A percentile compares a stretch with the other conserved stretches of the same genome.
Conservation (phyloP, 176 grass and related monocot genomes). For the Carex parvula region DNA sequence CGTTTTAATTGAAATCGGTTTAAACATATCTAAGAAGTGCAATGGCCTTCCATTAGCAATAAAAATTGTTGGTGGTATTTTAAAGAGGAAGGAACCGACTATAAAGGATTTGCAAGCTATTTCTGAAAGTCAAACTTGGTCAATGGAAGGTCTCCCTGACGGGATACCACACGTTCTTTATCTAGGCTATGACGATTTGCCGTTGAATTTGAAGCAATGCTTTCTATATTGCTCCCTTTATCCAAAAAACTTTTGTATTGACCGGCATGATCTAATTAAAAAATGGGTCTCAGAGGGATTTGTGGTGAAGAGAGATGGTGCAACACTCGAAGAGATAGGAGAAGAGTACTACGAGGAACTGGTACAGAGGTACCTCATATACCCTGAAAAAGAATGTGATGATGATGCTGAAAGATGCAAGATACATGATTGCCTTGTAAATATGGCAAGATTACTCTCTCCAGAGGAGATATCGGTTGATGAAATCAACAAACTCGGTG, state of each 20-base stretch:
- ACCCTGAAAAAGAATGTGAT: slow-evolving; percentile 10
- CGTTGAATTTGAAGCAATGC: slow-evolving; percentile 62
- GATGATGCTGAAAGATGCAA: slow-evolving; percentile 24
- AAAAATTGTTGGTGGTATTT: slow-evolving; percentile 41
- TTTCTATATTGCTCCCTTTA: slow-evolving; percentile 73
- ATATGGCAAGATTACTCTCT: slow-evolving; percentile 43
- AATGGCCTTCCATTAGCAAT: slow-evolving; percentile 48
- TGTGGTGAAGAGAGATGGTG: slow-evolving; percentile 34
- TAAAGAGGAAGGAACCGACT: slow-evolving; percentile 34
- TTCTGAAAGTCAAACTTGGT: slow-evolving; percentile 38
- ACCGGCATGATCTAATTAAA: slow-evolving; percentile 29
- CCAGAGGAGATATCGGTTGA: slow-evolving; percentile 34
- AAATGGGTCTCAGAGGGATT: slow-evolving; percentile 64
- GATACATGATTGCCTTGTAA: slow-evolving; percentile 50
- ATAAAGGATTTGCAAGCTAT: slow-evolving; percentile 31
- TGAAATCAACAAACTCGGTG: slow-evolving; percentile 22
- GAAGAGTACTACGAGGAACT: slow-evolving; percentile 63
- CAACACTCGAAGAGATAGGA: slow-evolving; percentile 40
- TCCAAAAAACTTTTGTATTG: slow-evolving; percentile 30
- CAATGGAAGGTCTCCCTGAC: slow-evolving; percentile 36
- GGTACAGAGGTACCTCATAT: slow-evolving; percentile 52
- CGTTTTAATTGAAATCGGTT: slow-evolving; percentile 30
- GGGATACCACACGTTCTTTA: slow-evolving; percentile 46
- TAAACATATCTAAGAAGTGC: slow-evolving; percentile 45
- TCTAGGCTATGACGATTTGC: slow-evolving; percentile 60